Evolutionary conservation across 345 rosid species (phyloP), one percentile per base, ranked within the genome.

Genomic region (Hypericum androsaemum): DNA sequence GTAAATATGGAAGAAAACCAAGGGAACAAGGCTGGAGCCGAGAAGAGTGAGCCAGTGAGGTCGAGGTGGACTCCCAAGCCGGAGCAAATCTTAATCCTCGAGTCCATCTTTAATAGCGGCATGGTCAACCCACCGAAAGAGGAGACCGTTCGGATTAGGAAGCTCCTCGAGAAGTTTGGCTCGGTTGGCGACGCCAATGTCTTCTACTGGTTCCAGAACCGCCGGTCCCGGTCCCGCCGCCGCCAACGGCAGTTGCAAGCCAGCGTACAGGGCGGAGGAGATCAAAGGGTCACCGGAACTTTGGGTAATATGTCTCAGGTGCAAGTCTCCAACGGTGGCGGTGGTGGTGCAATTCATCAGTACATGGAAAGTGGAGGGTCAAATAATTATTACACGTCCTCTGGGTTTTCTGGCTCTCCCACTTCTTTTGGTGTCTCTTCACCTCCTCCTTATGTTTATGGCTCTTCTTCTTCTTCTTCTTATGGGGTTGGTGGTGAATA

Each of bases 21-120:
- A 60, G 49, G 66, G 32, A 22, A 22, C 61, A 78, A 61, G 7
- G 38, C 14, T 60, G 80, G 71, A 59, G 69, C 86, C 54, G 38
- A n/a, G 8, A 12, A 3, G 6, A 65, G 69, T 13, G 96, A 90
- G 60, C 82, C 89, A 1, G 95, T 87, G 47, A 66, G 98, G 63
- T 92, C 98, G 53, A 59, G 98, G 65, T 92, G 98, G 98, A 87
- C 96, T 36, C 98, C 98, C 5, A 92, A 92, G 71, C 90, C 96
- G 8, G 98, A 92, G 69, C 98, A 92, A 67, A 88, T 92, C 74
- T 79, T 88, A 74, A 92, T 92, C 61, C 95, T 92, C 8, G 98
- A 92, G 71, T 85, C 98, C 63, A 88, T 92, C 81, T 92, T 88
- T 74, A 88, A 88, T 60, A 88, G 98, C 57, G 98, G 96, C 12